These are phyloP conservation scores for Scheffersomyces spartinae DNA, from an alignment of 805 yeast species.

Conservation along the genomic window DNA sequence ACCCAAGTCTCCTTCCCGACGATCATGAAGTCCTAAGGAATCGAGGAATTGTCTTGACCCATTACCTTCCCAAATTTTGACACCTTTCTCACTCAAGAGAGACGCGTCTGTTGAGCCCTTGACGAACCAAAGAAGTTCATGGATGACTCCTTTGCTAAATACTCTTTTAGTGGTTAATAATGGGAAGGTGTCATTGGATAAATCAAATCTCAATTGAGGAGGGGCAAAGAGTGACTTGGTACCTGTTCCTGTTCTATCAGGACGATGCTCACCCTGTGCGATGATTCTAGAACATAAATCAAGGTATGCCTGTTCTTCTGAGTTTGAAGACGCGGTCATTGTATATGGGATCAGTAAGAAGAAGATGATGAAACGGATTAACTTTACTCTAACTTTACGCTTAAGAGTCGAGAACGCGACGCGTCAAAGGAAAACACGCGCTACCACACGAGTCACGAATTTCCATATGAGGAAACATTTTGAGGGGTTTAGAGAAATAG, in stretches of 20 bases:
- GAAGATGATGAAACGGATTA: too few relatives aligned
- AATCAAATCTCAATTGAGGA: conserved; percentile 79
- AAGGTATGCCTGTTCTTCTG: conserved; percentile 77
- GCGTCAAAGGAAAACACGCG: too few relatives aligned
- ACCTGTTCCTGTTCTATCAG: conserved; percentile 97
- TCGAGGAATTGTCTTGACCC: conserved; percentile 90
- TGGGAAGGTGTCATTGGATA: conserved; percentile 69
- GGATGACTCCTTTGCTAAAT: conserved; percentile 77
- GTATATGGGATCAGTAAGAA: too few relatives aligned
- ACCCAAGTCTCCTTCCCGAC: conserved; percentile 91
- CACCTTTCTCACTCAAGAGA: conserved; percentile 66
- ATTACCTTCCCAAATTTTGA: conserved; percentile 98
- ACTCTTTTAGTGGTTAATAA: conserved; percentile 87
- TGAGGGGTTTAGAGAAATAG: too few relatives aligned
- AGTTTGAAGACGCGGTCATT: conserved; percentile 21
- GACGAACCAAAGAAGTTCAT: conserved; percentile 89
- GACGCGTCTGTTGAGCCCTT: conserved; percentile 85
- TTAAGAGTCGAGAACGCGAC: too few relatives aligned
- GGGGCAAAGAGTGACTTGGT: conserved; percentile 89
- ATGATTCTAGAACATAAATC: conserved; percentile 72
- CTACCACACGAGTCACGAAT: too few relatives aligned
- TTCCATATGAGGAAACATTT: too few relatives aligned
- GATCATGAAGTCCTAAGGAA: conserved; percentile 61
- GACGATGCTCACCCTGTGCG: conserved; percentile 77
- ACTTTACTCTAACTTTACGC: too few relatives aligned